Evolutionary conservation across 139 green algal genomes (phyloP).

Genomic region (Volvox africanus): DNA sequence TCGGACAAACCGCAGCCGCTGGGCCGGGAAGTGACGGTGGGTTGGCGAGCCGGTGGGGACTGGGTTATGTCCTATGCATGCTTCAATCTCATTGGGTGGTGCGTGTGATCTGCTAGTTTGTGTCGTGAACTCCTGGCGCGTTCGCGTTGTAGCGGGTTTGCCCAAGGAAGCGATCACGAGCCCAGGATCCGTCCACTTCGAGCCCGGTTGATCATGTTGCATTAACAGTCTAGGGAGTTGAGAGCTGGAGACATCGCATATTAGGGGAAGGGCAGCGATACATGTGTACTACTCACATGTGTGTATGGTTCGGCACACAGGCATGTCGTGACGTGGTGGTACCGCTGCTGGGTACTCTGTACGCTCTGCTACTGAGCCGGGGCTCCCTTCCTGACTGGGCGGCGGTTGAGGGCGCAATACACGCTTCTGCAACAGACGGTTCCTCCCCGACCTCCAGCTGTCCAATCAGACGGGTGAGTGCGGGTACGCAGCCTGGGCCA

Average conservation of each 20-base stretch:
- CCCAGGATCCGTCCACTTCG: too few species aligned
- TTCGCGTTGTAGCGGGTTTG: too few species aligned
- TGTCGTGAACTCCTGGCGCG: too few species aligned
- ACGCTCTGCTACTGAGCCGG: background rate
- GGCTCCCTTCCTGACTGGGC: background rate
- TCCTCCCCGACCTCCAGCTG: background rate
- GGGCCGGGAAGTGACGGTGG: background rate
- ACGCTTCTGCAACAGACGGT: background rate
- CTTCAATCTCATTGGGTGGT: too few species aligned
- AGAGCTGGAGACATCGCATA: too few species aligned
- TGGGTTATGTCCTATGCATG: too few species aligned
- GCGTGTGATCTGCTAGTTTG: too few species aligned
- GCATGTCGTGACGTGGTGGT: constrained; percentile 10
- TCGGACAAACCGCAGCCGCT: background rate
- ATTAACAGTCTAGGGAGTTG: too few species aligned
- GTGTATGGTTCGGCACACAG: background rate
- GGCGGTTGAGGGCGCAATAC: background rate
- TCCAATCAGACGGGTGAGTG: background rate
- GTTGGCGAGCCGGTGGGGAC: background rate
- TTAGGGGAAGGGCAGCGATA: too few species aligned
- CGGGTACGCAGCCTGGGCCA: too few species aligned
- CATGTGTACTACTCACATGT: background rate
- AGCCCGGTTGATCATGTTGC: too few species aligned
- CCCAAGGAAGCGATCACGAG: too few species aligned
- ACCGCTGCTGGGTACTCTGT: constrained; percentile 1